phyloP scores from a whole-genome alignment of 2,329 filamentous ascomycete genomes.

The Xylaria sp. region DNA sequence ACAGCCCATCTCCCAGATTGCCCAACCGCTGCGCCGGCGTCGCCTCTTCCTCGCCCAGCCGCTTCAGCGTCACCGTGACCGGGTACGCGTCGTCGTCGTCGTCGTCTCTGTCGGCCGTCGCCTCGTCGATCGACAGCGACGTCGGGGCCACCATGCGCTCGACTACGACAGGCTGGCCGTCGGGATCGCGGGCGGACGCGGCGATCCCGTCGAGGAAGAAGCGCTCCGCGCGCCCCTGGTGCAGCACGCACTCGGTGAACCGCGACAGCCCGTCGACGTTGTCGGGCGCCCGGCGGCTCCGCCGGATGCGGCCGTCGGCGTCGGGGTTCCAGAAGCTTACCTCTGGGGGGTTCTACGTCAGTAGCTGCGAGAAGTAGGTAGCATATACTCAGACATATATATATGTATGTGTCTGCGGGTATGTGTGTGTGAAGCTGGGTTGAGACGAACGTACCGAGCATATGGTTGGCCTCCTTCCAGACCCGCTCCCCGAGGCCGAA shows the following conservation, averaged over 20 bases:
- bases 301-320: slow-evolving; percentile 56
- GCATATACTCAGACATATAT: too few species aligned
- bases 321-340: slow-evolving; percentile 63
- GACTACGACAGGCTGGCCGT: slow-evolving; percentile 43
- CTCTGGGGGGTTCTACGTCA: slow-evolving; percentile 15
- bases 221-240: slow-evolving; percentile 64
- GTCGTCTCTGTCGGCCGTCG: slow-evolving; percentile 46
- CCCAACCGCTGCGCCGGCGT: slow-evolving; percentile 44
- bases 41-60: slow-evolving; percentile 57
- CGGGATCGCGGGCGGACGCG: slow-evolving; percentile 28
- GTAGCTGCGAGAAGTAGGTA: background rate
- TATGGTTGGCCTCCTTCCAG: slow-evolving; percentile 68
- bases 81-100: slow-evolving; percentile 57
- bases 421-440: too few species aligned
- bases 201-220: slow-evolving; percentile 59
- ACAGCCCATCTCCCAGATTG: slow-evolving; percentile 54
- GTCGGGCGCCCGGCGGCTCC: slow-evolving; percentile 46
- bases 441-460: slow-evolving; percentile 66
- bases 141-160: slow-evolving; percentile 61
- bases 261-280: slow-evolving; percentile 55
- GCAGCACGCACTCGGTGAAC: slow-evolving; percentile 62
- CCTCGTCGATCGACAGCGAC: slow-evolving; percentile 52
- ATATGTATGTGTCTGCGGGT: too few species aligned
- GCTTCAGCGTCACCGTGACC: slow-evolving; percentile 57
- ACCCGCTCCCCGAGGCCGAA: slow-evolving; percentile 68